Evolutionary conservation across 768 basidiomycete species (phyloP), one percentile per base, ranked within the genome.

Genomic region (Serendipita vermifera): DNA sequence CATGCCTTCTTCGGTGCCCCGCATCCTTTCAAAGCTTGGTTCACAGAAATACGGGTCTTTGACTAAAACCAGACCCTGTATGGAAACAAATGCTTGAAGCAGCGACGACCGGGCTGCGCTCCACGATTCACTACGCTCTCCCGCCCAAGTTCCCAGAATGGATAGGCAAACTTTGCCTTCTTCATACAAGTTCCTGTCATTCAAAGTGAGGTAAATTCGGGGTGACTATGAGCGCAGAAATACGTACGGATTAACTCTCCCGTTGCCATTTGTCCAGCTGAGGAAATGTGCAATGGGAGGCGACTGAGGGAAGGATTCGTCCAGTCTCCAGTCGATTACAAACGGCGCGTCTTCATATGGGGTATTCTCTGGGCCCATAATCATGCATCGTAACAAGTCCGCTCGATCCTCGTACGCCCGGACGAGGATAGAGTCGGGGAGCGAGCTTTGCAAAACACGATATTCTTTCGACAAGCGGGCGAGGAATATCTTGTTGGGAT

Each of bases 261-360:
- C 91, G 64, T 91, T 89, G 2, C 91, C 91, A 67, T 90, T 89
- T 3, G 92, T 96, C 87, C 90, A 93, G 59, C 88, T 91, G 48
- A 83, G 75, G 68, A 97, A 97, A 70, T 88, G 85, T 7, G 92
- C 93, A 56, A 80, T 73, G 0, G 92, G 92, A 11, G 92, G 90
- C 59, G 73, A 79, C 60, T 81, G 80, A 40, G 83, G 90, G 66
- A 85, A 96, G 66, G 46, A 51, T 9, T 84, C 82, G 63, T 87
- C 87, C 9, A 90, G 72, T 76, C 82, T 80, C 87, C 87, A 90
- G 69, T 97, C 92, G 57, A 96, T 94, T 24, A 96, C 83, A 69
- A 94, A 93, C 0, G 92, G 93, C 17, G 89, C 88, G 67, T 93
- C 85, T 67, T 88, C 80, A 62, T 94, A 96, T n/a, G 92, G 92